Conservation (phyloP, 495 filamentous ascomycete species). For the Talaromyces adpressus region DNA sequence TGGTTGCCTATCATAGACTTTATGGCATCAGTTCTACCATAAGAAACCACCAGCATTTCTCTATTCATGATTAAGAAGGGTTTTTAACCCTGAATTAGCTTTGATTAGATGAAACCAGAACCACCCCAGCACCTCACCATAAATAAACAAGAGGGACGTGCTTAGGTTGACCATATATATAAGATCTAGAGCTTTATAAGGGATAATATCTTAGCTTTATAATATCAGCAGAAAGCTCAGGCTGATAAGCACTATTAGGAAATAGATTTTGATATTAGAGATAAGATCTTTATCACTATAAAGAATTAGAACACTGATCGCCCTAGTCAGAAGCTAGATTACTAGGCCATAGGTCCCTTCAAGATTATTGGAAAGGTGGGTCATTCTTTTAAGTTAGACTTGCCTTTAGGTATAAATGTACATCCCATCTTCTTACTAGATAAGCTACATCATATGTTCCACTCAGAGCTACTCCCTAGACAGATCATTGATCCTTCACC, state of each 20-base stretch:
- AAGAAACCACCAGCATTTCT: not conserved
- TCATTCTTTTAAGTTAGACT: too few species aligned
- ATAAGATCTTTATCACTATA: not conserved
- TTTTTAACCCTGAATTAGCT: not conserved
- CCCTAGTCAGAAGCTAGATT: not conserved
- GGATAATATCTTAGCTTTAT: too few species aligned
- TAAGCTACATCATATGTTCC: too few species aligned
- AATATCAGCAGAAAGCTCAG: too few species aligned
- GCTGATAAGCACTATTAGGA: too few species aligned
- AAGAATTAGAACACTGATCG: not conserved
- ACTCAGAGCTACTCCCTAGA: not conserved
- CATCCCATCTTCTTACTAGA: not conserved
- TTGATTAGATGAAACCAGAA: too few species aligned
- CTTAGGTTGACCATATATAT: too few species aligned
- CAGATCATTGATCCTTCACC: not conserved
- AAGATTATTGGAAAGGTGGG: not conserved
- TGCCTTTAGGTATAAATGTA: not conserved
- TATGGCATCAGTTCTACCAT: not conserved
- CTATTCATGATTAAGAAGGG: slow-evolving; percentile 1
- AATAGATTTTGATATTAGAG: slow-evolving; percentile 2
- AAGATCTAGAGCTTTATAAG: too few species aligned
- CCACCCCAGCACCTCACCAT: too few species aligned
- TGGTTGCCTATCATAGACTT: slow-evolving; percentile 19
- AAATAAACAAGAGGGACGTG: too few species aligned
- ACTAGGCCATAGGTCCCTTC: not conserved